Percentiles rank a stretch among this genome's conserved stretches.
These are phyloP conservation scores for Ustilago vetiveriae DNA, from an alignment of 1,284 basidiomycete genomes.

Conservation along the genomic window DNA sequence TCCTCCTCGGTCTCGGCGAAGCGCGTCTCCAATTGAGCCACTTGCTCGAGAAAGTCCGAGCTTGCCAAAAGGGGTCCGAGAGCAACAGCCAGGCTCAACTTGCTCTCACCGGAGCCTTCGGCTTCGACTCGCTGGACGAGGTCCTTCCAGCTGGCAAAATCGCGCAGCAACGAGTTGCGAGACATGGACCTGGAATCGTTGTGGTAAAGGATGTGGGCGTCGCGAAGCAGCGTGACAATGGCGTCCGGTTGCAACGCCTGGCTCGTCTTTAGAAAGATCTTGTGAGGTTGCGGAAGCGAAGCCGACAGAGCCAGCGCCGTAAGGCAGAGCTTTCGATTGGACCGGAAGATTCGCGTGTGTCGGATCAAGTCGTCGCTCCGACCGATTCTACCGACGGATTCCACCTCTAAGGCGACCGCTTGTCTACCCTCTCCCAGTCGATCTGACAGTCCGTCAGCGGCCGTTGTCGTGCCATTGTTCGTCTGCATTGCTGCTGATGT, in stretches of 20 bases:
- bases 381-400: conserved; percentile 20
- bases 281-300: conserved; percentile 28
- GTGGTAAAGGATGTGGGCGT: conserved; percentile 56
- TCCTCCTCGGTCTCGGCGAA: conserved; percentile 39
- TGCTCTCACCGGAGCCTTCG: conserved; percentile 55
- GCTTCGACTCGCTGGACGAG: conserved; percentile 60
- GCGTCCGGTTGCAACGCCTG: conserved; percentile 46
- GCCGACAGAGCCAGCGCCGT: conserved; percentile 50
- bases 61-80: conserved; percentile 39
- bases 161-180: conserved; percentile 49
- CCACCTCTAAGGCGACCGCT: conserved; percentile 28
- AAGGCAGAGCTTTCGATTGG: conserved; percentile 54
- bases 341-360: conserved; percentile 59
- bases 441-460: neutral
- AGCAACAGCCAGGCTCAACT: conserved; percentile 54
- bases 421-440: conserved; percentile 21
- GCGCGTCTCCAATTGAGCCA: conserved; percentile 43
- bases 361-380: conserved; percentile 16
- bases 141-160: conserved; percentile 61
- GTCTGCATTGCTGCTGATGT: neutral
- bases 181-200: conserved; percentile 41
- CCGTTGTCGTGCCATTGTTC: neutral
- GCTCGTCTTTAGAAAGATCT: conserved; percentile 58
- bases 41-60: conserved; percentile 51
- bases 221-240: conserved; percentile 51